Percentiles rank a stretch among this genome's conserved stretches.
phyloP scores from a whole-genome alignment of 345 rosid genomes.

The Trapa bicornis region DNA sequence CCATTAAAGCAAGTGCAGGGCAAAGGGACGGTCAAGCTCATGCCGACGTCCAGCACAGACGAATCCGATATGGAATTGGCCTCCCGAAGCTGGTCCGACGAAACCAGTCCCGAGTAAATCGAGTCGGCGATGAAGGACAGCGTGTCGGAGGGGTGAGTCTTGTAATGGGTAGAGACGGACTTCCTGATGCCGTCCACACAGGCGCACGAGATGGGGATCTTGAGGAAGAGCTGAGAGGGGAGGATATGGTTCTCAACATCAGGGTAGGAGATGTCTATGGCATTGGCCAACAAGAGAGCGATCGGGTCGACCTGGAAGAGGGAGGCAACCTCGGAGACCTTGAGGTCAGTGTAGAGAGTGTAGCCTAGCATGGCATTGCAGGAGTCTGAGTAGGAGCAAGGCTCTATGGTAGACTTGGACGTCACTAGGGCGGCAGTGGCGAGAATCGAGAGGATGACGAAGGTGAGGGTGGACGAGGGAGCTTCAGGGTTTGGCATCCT shows the following conservation, averaged over 20 bases:
- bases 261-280: slow-evolving; percentile 84
- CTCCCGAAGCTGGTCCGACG: slow-evolving; percentile 78
- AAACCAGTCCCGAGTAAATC: slow-evolving; percentile 68
- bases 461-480: background rate
- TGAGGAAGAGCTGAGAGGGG: slow-evolving; percentile 69
- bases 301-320: slow-evolving; percentile 87
- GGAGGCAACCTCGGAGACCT: slow-evolving; percentile 76
- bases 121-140: slow-evolving; percentile 46
- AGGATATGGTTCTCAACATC: slow-evolving; percentile 91
- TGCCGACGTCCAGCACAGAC: slow-evolving; percentile 61
- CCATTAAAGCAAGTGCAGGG: slow-evolving; percentile 94
- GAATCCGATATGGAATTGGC: slow-evolving; percentile 64
- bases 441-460: slow-evolving; percentile 17
- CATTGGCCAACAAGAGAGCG: slow-evolving; percentile 59
- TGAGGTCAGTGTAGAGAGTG: slow-evolving; percentile 87
- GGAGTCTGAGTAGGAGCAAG: slow-evolving; percentile 67
- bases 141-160: slow-evolving; percentile 75
- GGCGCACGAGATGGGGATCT: slow-evolving; percentile 67
- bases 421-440: slow-evolving; percentile 22
- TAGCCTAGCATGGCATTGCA: slow-evolving; percentile 83
- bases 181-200: slow-evolving; percentile 89
- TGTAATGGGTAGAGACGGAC: slow-evolving; percentile 64
- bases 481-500: slow-evolving; percentile 2
- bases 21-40: slow-evolving; percentile 59
- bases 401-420: slow-evolving; percentile 86